Evolutionary conservation across 192 early-diverging fungal genomes (phyloP).

Genomic region (Allomyces arbusculus): DNA sequence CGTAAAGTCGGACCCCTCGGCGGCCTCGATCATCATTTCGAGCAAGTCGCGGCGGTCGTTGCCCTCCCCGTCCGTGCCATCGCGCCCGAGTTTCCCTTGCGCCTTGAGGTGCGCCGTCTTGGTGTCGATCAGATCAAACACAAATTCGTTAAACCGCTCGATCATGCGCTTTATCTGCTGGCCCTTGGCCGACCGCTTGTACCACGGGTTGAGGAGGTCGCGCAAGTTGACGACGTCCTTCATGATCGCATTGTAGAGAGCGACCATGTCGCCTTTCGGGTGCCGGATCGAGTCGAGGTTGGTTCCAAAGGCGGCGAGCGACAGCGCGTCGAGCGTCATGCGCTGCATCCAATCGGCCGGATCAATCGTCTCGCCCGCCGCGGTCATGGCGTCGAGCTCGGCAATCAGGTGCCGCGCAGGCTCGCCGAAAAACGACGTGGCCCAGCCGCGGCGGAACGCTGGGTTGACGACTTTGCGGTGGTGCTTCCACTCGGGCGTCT

Average conservation of each 20-base stretch:
- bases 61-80: constrained; percentile 3
- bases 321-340: background rate
- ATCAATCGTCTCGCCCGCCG: background rate
- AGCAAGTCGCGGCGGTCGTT: constrained; percentile 7
- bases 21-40: constrained; percentile 11
- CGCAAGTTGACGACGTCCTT: background rate
- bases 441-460: constrained; percentile 1
- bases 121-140: constrained; percentile 20
- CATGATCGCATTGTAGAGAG: background rate
- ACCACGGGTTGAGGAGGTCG: constrained; percentile 8
- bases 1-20: background rate
- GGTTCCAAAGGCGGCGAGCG: background rate
- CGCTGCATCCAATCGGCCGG: background rate
- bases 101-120: background rate
- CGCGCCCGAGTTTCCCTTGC: constrained; percentile 8
- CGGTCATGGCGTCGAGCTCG: background rate
- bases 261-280: background rate
- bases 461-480: constrained; percentile 1
- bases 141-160: background rate
- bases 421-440: background rate
- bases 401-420: background rate
- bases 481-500: constrained; percentile 3
- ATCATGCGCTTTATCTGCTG: no score
- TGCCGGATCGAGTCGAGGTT: background rate
- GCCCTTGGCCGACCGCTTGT: constrained; percentile 9